Conservation (phyloP, 2,329 filamentous ascomycete species). For the Penicillium brevicompactum region DNA sequence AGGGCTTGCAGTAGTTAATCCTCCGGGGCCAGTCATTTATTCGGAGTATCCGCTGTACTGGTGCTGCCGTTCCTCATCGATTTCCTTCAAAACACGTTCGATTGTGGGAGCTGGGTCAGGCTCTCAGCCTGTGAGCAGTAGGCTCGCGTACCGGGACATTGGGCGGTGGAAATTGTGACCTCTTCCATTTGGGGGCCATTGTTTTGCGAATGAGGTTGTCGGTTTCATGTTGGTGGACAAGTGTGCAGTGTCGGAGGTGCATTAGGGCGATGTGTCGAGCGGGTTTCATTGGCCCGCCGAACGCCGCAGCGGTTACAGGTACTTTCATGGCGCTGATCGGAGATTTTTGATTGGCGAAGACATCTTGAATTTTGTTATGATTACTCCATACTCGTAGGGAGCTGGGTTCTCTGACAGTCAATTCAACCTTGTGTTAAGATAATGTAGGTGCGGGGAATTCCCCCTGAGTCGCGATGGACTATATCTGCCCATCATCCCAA, state of each 20-base stretch:
- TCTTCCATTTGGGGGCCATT: constrained; percentile 2
- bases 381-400: constrained; percentile 17
- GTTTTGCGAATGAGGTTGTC: not conserved
- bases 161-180: constrained; percentile 12
- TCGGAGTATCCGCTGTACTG: constrained; percentile 3
- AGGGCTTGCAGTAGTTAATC: not conserved
- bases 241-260: constrained; percentile 16
- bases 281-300: constrained; percentile 17
- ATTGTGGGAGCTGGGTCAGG: not conserved
- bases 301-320: constrained; percentile 26
- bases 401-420: constrained; percentile 17
- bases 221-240: constrained; percentile 3
- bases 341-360: constrained; percentile 14
- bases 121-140: constrained; percentile 15
- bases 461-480: not conserved
- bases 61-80: not conserved
- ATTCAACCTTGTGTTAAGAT: constrained; percentile 7
- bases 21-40: not conserved
- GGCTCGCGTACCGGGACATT: constrained; percentile 7
- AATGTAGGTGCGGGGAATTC: constrained; percentile 15
- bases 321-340: constrained; percentile 16
- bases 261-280: not conserved
- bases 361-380: constrained; percentile 16
- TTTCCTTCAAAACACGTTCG: not conserved
- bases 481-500: constrained; percentile 24